Conservation (phyloP, 495 filamentous ascomycete species). For the Aspergillus incahuasiensis region DNA sequence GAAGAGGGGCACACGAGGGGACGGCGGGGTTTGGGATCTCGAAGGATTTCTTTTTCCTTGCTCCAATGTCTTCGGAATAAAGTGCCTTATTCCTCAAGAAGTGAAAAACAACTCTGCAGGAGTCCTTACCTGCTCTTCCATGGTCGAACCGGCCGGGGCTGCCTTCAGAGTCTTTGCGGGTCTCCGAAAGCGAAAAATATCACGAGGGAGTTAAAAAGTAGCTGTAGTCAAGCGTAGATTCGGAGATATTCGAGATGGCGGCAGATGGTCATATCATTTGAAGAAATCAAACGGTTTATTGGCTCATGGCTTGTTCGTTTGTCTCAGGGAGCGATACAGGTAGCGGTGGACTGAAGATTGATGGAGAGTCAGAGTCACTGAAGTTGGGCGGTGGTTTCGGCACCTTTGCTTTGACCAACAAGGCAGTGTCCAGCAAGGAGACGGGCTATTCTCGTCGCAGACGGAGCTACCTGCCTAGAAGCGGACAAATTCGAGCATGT, state of each 20-base stretch:
- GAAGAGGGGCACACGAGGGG: constrained; percentile 23
- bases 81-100: constrained; percentile 10
- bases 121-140: constrained; percentile 47
- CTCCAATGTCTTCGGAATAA: background rate
- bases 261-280: constrained; percentile 19
- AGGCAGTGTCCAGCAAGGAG: background rate
- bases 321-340: background rate
- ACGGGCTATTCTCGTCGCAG: background rate
- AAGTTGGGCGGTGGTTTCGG: constrained; percentile 15
- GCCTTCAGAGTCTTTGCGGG: constrained; percentile 28
- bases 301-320: constrained; percentile 15
- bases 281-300: constrained; percentile 10
- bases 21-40: constrained; percentile 5
- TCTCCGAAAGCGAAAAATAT: constrained; percentile 23
- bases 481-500: background rate
- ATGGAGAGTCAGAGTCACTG: background rate
- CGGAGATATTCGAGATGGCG: constrained; percentile 5
- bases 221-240: constrained; percentile 12
- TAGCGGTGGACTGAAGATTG: background rate
- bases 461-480: background rate
- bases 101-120: background rate
- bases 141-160: constrained; percentile 43
- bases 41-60: constrained; percentile 1
- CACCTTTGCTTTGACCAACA: constrained; percentile 7
- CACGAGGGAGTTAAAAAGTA: constrained; percentile 15